Percentiles rank a stretch among this genome's conserved stretches.
These are phyloP conservation scores for Puccinia triticina DNA, from an alignment of 1,284 basidiomycete species.

Conservation along the genomic window DNA sequence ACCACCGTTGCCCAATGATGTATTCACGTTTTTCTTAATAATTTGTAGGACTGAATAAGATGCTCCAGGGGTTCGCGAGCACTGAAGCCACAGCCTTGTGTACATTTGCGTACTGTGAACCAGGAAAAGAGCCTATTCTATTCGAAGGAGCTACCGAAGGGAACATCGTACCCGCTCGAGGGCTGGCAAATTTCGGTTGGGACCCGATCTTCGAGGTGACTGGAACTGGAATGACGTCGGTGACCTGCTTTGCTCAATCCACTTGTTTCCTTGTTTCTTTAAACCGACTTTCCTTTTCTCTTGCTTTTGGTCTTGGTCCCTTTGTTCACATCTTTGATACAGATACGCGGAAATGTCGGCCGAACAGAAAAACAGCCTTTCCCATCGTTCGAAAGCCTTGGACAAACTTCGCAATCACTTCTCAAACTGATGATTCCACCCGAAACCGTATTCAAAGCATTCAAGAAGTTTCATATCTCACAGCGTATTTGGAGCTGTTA, in stretches of 20 bases:
- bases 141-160: slow-evolving; percentile 92
- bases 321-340: neutral
- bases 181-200: slow-evolving; percentile 80
- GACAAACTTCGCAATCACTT: slow-evolving; percentile 77
- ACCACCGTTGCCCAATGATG: neutral
- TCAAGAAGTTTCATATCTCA: neutral
- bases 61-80: slow-evolving; percentile 81
- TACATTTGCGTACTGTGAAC: slow-evolving; percentile 88
- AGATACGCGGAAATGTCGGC: slow-evolving; percentile 93
- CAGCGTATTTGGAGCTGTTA: too few species aligned
- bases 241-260: slow-evolving; percentile 24
- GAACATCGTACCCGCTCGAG: slow-evolving; percentile 80
- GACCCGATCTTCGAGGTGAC: slow-evolving; percentile 81
- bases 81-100: slow-evolving; percentile 85
- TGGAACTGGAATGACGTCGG: slow-evolving; percentile 75
- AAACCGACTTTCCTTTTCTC: neutral
- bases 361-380: slow-evolving; percentile 82
- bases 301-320: neutral
- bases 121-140: slow-evolving; percentile 75
- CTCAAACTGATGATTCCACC: neutral
- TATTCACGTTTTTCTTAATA: slow-evolving; percentile 5
- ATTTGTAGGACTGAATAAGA: slow-evolving; percentile 73
- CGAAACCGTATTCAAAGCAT: neutral
- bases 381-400: slow-evolving; percentile 85
- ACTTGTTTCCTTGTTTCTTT: neutral